phyloP scores from a whole-genome alignment of 2,329 filamentous ascomycete species.

The Alternaria ethzedia region DNA sequence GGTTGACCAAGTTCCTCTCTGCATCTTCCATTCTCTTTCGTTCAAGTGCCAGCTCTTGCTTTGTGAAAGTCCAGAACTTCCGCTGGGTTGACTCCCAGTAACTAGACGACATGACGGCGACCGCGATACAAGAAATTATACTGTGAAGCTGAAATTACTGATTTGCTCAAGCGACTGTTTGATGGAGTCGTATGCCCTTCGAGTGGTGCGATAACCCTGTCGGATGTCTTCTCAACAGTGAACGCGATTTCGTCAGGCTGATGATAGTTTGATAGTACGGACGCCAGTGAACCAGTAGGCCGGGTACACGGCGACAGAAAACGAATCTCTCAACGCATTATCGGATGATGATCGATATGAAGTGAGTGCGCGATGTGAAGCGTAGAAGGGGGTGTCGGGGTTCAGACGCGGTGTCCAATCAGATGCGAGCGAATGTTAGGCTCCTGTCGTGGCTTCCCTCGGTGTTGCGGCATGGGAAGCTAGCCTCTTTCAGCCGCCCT shows the following conservation, averaged over 20 bases:
- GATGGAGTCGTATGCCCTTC: not conserved
- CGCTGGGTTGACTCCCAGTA: conserved; percentile 97
- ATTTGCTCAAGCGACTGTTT: not conserved
- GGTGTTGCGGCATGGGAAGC: conserved; percentile 19
- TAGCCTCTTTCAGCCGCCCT: conserved; percentile 30
- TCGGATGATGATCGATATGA: not conserved
- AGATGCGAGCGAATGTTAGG: conserved; percentile 17
- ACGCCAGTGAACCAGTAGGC: not conserved
- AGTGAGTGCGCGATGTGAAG: not conserved
- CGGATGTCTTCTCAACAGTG: not conserved
- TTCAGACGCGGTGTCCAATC: conserved; percentile 19
- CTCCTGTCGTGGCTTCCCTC: conserved; percentile 19
- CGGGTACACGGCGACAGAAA: not conserved
- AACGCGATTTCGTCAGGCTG: not conserved
- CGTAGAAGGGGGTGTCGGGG: not conserved
- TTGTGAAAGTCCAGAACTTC: conserved; percentile 87
- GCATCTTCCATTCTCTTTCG: conserved; percentile 79
- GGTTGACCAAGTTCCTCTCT: conserved; percentile 74
- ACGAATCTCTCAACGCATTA: not conserved
- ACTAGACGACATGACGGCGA: conserved; percentile 78
- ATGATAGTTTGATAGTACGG: not conserved
- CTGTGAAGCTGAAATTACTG: not conserved
- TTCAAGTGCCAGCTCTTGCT: conserved; percentile 76
- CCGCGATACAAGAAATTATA: not conserved
- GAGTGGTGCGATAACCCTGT: not conserved